Conservation (phyloP, 2,329 filamentous ascomycete genomes). For the Paecilomyces dactylethromorphus region DNA sequence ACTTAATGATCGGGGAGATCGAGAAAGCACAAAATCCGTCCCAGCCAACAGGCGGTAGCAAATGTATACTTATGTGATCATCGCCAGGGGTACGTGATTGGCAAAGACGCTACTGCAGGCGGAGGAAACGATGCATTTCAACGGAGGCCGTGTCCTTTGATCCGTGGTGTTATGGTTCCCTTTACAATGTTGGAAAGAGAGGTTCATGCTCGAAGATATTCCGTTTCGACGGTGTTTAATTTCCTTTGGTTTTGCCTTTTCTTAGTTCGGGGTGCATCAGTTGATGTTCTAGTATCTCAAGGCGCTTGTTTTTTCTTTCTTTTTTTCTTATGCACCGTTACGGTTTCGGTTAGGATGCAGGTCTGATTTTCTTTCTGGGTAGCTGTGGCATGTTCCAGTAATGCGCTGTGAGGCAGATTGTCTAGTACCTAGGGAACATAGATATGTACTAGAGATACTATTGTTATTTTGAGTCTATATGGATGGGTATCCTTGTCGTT, state of each 20-base stretch:
- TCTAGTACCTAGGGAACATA: neutral
- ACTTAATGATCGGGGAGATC: slow-evolving; percentile 88
- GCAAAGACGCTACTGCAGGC: neutral
- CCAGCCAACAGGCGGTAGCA: slow-evolving; percentile 71
- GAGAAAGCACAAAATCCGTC: slow-evolving; percentile 89
- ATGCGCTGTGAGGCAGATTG: neutral
- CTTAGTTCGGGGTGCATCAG: neutral
- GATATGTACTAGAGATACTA: neutral
- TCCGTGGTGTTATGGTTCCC: neutral
- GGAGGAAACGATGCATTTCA: slow-evolving; percentile 1
- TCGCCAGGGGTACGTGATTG: neutral
- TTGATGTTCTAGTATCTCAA: neutral
- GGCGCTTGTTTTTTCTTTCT: neutral
- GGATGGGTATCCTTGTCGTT: too few relatives aligned
- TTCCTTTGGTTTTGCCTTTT: neutral
- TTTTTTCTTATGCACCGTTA: neutral
- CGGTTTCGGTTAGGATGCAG: neutral
- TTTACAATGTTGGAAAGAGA: neutral
- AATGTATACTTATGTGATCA: slow-evolving; percentile 77
- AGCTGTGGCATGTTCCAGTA: neutral
- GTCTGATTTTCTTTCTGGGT: neutral
- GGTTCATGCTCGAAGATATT: neutral
- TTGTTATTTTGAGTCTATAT: neutral
- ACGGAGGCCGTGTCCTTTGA: neutral
- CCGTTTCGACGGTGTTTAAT: neutral